These are phyloP conservation scores for Epichloe baconii DNA, from an alignment of 2,329 filamentous ascomycete species.

Conservation along the genomic window DNA sequence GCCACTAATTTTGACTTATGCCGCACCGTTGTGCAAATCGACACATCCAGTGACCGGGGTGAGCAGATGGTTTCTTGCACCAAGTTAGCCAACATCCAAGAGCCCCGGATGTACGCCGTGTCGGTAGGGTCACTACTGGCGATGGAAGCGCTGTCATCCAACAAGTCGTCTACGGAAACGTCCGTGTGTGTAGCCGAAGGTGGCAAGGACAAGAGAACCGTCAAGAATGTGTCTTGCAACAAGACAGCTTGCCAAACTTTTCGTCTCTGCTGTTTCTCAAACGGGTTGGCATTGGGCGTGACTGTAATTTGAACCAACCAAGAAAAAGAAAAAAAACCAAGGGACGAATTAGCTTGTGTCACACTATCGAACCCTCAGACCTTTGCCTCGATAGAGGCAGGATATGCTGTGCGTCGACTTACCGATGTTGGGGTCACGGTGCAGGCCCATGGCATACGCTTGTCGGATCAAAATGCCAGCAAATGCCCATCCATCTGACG, in stretches of 20 bases:
- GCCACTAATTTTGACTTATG: conserved; percentile 58
- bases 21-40: conserved; percentile 53
- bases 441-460: conserved; percentile 69
- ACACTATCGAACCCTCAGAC: too few relatives aligned
- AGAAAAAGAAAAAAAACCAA: background rate
- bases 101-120: conserved; percentile 59
- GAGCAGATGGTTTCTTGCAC: conserved; percentile 67
- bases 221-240: conserved; percentile 71
- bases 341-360: background rate
- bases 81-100: conserved; percentile 67
- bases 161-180: conserved; percentile 60
- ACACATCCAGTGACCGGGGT: conserved; percentile 59
- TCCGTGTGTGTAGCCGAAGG: conserved; percentile 70
- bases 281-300: conserved; percentile 49
- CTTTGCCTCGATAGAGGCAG: background rate
- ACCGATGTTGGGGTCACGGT: conserved; percentile 66
- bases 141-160: conserved; percentile 46
- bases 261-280: conserved; percentile 65
- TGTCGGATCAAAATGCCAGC: conserved; percentile 65
- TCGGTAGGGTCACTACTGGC: conserved; percentile 51
- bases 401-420: conserved; percentile 7
- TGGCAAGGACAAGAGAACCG: conserved; percentile 62
- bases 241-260: conserved; percentile 76
- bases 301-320: conserved; percentile 22
- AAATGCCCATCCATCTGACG: conserved; percentile 72